phyloP scores from a whole-genome alignment of 371 early-diverging fungal species.

The Phascolomyces articulosus region DNA sequence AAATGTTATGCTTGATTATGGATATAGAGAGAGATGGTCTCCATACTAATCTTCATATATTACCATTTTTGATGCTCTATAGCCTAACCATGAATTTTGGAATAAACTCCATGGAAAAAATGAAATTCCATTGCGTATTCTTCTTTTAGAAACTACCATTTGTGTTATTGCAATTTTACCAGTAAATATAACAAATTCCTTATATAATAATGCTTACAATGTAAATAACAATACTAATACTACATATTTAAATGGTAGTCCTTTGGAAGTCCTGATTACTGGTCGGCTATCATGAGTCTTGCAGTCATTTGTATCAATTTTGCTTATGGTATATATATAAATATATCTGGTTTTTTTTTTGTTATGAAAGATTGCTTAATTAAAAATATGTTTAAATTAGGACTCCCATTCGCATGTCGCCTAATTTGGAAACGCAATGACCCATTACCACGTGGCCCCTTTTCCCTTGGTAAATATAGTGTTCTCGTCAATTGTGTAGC shows the following conservation, averaged over 20 bases:
- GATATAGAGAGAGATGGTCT: too few relatives aligned
- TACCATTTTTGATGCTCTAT: too few relatives aligned
- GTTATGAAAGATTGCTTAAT: not conserved
- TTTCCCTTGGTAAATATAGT: conserved; percentile 25
- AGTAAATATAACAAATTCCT: too few relatives aligned
- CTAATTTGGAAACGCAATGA: conserved; percentile 23
- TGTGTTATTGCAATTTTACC: conserved; percentile 28
- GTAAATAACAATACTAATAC: too few relatives aligned
- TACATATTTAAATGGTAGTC: too few relatives aligned
- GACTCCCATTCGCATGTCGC: conserved; percentile 27
- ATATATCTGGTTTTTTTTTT: not conserved
- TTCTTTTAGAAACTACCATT: conserved; percentile 16
- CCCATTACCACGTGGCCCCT: conserved; percentile 19
- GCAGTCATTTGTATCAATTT: conserved; percentile 26
- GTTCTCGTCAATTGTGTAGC: conserved; percentile 24
- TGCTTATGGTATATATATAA: conserved; percentile 20
- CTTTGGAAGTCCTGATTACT: conserved; percentile 26
- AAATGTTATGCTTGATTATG: too few relatives aligned
- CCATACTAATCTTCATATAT: not conserved
- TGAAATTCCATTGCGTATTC: conserved; percentile 24
- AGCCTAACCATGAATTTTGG: conserved; percentile 22
- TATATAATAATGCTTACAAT: too few relatives aligned
- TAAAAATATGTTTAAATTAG: not conserved
- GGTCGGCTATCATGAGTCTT: conserved; percentile 28
- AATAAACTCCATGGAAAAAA: conserved; percentile 25